Evolutionary conservation across 169 alveolate species (phyloP).

Genomic region (Toxoplasma gondii): DNA sequence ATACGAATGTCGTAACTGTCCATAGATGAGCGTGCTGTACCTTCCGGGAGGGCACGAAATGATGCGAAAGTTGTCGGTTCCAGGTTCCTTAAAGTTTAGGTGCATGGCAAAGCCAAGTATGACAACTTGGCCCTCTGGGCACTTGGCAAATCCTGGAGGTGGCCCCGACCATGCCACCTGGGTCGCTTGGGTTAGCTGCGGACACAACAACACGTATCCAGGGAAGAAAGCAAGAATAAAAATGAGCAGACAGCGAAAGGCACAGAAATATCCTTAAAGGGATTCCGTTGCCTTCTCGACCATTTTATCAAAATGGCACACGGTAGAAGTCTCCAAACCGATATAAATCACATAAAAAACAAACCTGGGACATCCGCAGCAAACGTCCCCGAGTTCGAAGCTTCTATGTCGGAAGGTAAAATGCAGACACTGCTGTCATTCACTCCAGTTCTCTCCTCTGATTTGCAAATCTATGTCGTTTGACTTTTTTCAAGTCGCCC

Average conservation of each 20-base stretch:
- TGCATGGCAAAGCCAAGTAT: constrained; percentile 52
- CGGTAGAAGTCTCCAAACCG: too few relatives aligned
- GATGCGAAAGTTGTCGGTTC: not conserved
- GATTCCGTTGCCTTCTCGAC: too few relatives aligned
- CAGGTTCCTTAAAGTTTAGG: constrained; percentile 36
- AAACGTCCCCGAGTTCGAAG: too few relatives aligned
- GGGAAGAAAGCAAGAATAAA: not conserved
- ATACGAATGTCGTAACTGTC: too few relatives aligned
- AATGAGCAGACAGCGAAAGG: not conserved
- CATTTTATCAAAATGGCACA: too few relatives aligned
- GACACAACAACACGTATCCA: not conserved
- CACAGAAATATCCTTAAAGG: not conserved
- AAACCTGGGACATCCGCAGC: too few relatives aligned
- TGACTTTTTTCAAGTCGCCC: too few relatives aligned
- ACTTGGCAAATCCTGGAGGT: constrained; percentile 58
- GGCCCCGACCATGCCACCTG: constrained; percentile 56
- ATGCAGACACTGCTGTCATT: too few relatives aligned
- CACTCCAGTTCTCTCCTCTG: too few relatives aligned
- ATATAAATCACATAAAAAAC: too few relatives aligned
- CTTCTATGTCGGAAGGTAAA: too few relatives aligned
- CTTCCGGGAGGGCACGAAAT: constrained; percentile 11
- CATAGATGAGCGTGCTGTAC: not conserved
- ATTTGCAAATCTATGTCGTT: too few relatives aligned
- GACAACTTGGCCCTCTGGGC: constrained; percentile 48
- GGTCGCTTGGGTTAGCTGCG: constrained; percentile 38